Evolutionary conservation across 352 stramenopile species (phyloP).

Genomic region (Globisporangium canariense): DNA sequence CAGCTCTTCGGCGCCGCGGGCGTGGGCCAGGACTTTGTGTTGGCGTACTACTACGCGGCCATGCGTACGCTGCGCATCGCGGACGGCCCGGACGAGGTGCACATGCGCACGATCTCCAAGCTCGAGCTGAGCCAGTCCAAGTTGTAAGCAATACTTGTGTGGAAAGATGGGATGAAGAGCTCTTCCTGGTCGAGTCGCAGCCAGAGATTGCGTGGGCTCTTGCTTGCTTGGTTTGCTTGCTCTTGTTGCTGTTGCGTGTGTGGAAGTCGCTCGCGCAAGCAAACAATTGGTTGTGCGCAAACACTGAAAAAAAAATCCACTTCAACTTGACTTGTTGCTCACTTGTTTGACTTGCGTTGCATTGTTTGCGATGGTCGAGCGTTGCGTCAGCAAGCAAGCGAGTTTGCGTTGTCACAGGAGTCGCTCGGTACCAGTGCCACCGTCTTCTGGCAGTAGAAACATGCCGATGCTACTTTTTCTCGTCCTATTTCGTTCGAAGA

Average conservation of each 20-base stretch:
- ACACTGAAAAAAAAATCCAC: too few relatives aligned
- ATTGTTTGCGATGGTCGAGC: too few relatives aligned
- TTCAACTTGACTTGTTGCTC: too few relatives aligned
- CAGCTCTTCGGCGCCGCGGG: conserved; percentile 75
- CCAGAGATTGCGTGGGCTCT: not conserved
- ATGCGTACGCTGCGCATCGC: conserved; percentile 93
- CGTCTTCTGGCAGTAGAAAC: too few relatives aligned
- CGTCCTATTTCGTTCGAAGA: too few relatives aligned
- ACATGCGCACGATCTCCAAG: conserved; percentile 93
- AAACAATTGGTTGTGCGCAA: too few relatives aligned
- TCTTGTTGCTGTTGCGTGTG: not conserved
- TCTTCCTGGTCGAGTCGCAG: not conserved
- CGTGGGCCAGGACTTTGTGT: conserved; percentile 92
- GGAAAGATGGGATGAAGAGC: not conserved
- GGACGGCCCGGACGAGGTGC: conserved; percentile 96
- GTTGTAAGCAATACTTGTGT: conserved; percentile 20
- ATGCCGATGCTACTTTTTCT: too few relatives aligned
- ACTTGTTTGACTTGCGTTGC: too few relatives aligned
- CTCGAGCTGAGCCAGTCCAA: conserved; percentile 82
- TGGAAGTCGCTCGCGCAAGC: not conserved
- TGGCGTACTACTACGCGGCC: conserved; percentile 89
- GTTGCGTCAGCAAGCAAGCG: too few relatives aligned
- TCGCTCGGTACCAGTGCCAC: too few relatives aligned
- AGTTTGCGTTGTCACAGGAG: too few relatives aligned
- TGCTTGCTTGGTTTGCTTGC: not conserved